Conservation (phyloP, 257 asterid genomes). For the Paraleonurus japonicus region DNA sequence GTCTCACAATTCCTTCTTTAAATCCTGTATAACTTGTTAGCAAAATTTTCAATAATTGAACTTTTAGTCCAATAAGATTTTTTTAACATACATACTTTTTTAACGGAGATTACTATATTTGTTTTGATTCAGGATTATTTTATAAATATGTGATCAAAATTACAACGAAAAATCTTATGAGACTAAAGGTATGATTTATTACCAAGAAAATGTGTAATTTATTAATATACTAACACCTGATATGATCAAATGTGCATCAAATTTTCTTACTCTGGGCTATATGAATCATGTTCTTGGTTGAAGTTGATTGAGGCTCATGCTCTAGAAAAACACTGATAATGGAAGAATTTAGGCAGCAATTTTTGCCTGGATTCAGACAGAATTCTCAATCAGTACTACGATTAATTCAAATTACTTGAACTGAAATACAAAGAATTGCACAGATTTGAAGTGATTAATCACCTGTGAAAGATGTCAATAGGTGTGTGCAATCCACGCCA, state of each 20-base stretch:
- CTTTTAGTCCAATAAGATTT: no score
- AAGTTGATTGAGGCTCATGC: conserved; percentile 46
- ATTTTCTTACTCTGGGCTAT: conserved; percentile 41
- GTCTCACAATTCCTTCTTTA: neutral
- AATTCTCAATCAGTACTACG: neutral
- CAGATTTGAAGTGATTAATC: neutral
- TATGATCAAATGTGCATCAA: neutral
- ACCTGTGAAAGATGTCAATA: conserved; percentile 44
- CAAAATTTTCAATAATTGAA: neutral
- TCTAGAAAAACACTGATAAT: conserved; percentile 20
- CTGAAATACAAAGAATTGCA: neutral
- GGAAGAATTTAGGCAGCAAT: conserved; percentile 42
- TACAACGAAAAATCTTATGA: neutral
- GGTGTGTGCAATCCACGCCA: conserved; percentile 30
- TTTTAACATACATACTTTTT: no score
- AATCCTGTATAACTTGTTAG: neutral
- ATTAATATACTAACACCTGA: neutral
- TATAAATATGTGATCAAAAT: neutral
- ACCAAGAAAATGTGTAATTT: neutral
- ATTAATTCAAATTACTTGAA: neutral
- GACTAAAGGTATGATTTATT: neutral
- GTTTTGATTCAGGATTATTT: neutral
- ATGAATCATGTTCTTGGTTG: conserved; percentile 52
- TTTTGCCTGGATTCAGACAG: conserved; percentile 26
- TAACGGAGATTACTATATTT: neutral